These are phyloP conservation scores for Metschnikowia cubensis DNA, from an alignment of 805 yeast species.

Conservation along the genomic window DNA sequence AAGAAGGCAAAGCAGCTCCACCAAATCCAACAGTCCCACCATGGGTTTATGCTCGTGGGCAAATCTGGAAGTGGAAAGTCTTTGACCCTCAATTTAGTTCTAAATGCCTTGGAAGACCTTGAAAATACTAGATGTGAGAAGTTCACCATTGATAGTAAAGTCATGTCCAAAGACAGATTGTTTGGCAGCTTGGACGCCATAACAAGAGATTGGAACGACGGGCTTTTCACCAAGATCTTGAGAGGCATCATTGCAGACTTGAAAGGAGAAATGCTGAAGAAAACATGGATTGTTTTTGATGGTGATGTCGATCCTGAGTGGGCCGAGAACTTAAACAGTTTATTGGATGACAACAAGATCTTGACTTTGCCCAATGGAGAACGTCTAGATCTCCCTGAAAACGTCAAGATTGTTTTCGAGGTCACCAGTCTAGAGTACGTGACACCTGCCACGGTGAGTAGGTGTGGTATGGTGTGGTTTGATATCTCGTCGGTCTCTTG, in stretches of 20 bases:
- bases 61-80: slow-evolving; percentile 74
- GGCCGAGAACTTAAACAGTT: slow-evolving; percentile 89
- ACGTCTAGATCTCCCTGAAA: slow-evolving; percentile 61
- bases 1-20: slow-evolving; percentile 57
- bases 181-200: slow-evolving; percentile 70
- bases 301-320: slow-evolving; percentile 93
- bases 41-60: slow-evolving; percentile 83
- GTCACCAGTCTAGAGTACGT: slow-evolving; percentile 62
- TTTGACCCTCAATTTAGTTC: slow-evolving; percentile 44
- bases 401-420: slow-evolving; percentile 70
- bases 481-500: slow-evolving; percentile 30
- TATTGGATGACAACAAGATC: slow-evolving; percentile 79
- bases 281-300: slow-evolving; percentile 80
- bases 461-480: slow-evolving; percentile 87
- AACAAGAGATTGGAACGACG: slow-evolving; percentile 92
- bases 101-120: slow-evolving; percentile 38
- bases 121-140: slow-evolving; percentile 31
- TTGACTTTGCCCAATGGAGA: slow-evolving; percentile 90
- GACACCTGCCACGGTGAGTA: slow-evolving; percentile 87
- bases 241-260: slow-evolving; percentile 53
- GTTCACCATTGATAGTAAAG: slow-evolving; percentile 69
- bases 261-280: slow-evolving; percentile 53
- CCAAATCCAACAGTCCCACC: slow-evolving; percentile 58
- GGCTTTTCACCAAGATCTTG: slow-evolving; percentile 66
- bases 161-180: slow-evolving; percentile 57